Conservation (phyloP, 805 yeast genomes). For the Hanseniaspora singularis region DNA sequence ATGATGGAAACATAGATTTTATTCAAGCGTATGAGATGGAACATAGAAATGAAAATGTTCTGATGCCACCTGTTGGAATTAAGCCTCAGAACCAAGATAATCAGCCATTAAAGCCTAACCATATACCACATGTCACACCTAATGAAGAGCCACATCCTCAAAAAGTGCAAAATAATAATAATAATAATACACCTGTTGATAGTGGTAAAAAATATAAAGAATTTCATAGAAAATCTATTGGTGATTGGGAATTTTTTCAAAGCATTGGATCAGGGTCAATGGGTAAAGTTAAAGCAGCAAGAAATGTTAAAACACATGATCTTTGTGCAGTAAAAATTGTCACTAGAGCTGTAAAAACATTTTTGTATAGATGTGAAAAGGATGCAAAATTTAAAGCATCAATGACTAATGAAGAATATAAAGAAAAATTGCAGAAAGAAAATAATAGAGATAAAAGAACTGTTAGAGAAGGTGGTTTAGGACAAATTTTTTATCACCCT, state of each 20-base stretch:
- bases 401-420: slow-evolving; percentile 46
- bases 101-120: neutral
- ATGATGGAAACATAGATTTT: neutral
- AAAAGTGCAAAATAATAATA: neutral
- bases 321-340: slow-evolving; percentile 88
- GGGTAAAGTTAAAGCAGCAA: slow-evolving; percentile 96
- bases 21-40: neutral
- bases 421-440: slow-evolving; percentile 67
- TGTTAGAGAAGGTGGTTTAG: slow-evolving; percentile 88
- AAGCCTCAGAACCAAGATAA: neutral
- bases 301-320: slow-evolving; percentile 66
- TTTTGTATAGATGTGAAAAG: slow-evolving; percentile 56
- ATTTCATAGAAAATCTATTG: slow-evolving; percentile 77
- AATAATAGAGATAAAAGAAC: slow-evolving; percentile 85
- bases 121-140: neutral
- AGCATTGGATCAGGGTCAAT: slow-evolving; percentile 97
- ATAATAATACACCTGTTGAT: slow-evolving; percentile 13
- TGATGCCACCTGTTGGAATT: slow-evolving; percentile 23
- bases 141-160: slow-evolving; percentile 3
- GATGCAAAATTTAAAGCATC: slow-evolving; percentile 55
- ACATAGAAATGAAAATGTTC: neutral
- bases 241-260: slow-evolving; percentile 92
- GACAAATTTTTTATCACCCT: slow-evolving; percentile 80
- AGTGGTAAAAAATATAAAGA: slow-evolving; percentile 24
- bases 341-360: slow-evolving; percentile 72